Evolutionary conservation across 1,284 basidiomycete genomes (phyloP), one percentile per base, ranked within the genome.

Genomic region (Marasmius tenuissimus): DNA sequence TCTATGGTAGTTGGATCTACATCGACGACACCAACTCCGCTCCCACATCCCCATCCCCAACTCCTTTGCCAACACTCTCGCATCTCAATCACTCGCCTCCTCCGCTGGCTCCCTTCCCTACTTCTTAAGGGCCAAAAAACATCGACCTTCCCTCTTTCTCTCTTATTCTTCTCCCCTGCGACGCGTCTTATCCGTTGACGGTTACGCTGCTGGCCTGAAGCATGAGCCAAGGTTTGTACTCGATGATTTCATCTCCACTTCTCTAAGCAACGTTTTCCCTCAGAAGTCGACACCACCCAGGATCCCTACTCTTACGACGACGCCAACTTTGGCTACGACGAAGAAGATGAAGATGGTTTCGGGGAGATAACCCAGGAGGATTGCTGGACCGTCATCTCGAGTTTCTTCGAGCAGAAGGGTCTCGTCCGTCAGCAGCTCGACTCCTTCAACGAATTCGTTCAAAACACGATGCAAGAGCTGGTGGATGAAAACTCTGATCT

Each of bases 381-480:
- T 72, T 95, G 94, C 73, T 98, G 96, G 96, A 91, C 91, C 50
- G 88, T 97, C 70, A 98, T 99, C 71, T 92, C 93, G 64, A 89
- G 93, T 70, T 99, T 98, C 82, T 99, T 99, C 75, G 91, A 94
- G 65, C 93, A 96, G 75, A 98, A 97, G 76, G 97, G 97, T 77
- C 89, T 99, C 63, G 97, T 99, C 61, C 88, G 95, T 59, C 97
- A 99, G 75, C 97, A 99, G 76, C 87, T 99, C 61, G 96, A 97
- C 80, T 97, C 94, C 35, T 99, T 97, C 78, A 96, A 99, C 76
- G 97, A 99, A 78, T 99, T 99, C 72, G 94, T 99, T 55, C 94
- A 97, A 75, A 98, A 98, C 72, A 98, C 96, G n/a, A 98, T 99
- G 93, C 97, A 99, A 78, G 97, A 99, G 75, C 84, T 99, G 38